Conservation (phyloP, 192 early-diverging fungal species). For the Funneliformis geosporum region DNA sequence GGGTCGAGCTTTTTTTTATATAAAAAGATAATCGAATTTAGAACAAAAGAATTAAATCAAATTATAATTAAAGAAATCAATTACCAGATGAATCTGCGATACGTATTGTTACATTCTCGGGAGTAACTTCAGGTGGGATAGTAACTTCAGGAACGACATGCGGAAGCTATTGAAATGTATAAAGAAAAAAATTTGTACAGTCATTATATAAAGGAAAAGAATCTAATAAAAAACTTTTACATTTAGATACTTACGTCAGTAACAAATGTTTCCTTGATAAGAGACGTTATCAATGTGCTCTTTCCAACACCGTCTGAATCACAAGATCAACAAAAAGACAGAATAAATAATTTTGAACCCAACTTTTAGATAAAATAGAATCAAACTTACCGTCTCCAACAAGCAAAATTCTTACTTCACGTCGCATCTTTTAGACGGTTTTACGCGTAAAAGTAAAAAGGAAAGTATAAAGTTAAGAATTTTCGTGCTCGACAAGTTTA, state of each 20-base stretch:
- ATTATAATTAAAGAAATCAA: constrained; percentile 14
- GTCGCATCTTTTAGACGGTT: constrained; percentile 25
- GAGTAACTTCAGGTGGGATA: constrained; percentile 97
- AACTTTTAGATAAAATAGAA: no score
- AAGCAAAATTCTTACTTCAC: constrained; percentile 30
- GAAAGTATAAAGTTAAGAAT: neutral
- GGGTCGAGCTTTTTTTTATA: constrained; percentile 60
- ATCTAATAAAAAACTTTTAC: neutral
- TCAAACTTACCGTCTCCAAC: constrained; percentile 26
- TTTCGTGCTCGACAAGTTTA: neutral
- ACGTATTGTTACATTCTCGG: constrained; percentile 94
- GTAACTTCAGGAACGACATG: constrained; percentile 99
- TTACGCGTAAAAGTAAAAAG: constrained; percentile 11
- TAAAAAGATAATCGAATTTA: constrained; percentile 24
- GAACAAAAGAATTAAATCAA: neutral
- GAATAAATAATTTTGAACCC: neutral
- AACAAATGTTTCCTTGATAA: constrained; percentile 97
- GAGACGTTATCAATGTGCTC: constrained; percentile 92
- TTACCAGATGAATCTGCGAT: constrained; percentile 96
- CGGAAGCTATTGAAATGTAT: constrained; percentile 68
- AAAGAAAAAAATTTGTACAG: neutral
- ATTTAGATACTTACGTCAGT: constrained; percentile 68
- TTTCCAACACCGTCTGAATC: constrained; percentile 86
- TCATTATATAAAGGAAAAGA: constrained; percentile 3
- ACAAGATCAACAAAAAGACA: neutral